These are phyloP conservation scores for Tinospora cordifolia DNA, from an alignment of 164 flowering plant genomes.

Conservation along the genomic window DNA sequence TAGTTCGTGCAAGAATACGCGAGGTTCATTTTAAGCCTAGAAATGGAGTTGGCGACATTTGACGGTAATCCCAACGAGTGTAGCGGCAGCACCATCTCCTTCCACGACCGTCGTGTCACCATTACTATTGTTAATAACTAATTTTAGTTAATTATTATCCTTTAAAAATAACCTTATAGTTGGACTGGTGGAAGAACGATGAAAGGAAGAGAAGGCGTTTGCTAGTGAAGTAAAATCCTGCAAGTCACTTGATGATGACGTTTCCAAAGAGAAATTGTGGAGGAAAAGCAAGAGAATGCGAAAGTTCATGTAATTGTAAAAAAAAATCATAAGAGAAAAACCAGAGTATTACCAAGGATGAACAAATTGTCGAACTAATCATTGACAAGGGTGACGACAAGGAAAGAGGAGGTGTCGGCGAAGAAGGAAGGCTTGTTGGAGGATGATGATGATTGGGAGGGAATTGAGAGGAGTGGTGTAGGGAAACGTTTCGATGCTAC, in stretches of 20 bases:
- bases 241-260: neutral
- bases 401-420: slow-evolving; percentile 10
- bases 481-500: slow-evolving; percentile 52
- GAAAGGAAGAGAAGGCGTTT: neutral
- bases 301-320: slow-evolving; percentile 11
- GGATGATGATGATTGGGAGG: too few relatives aligned
- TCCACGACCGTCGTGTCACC: slow-evolving; percentile 52
- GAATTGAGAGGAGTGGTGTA: slow-evolving; percentile 67
- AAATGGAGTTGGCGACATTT: slow-evolving; percentile 13
- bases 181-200: neutral
- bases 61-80: slow-evolving; percentile 29
- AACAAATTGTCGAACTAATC: too few relatives aligned
- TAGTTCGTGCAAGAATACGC: slow-evolving; percentile 44
- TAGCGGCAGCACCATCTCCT: slow-evolving; percentile 23
- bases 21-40: slow-evolving; percentile 29
- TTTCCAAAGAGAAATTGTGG: slow-evolving; percentile 9
- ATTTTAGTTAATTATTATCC: too few relatives aligned
- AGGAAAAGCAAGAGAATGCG: slow-evolving; percentile 3
- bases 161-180: too few relatives aligned
- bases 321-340: slow-evolving; percentile 13
- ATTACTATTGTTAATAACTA: too few relatives aligned
- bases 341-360: neutral
- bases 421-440: slow-evolving; percentile 14
- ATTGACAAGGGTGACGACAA: too few relatives aligned
- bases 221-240: slow-evolving; percentile 9